A percentile compares a stretch with the other conserved stretches of the same genome.
These are phyloP conservation scores for Klebsormidium nitens DNA, from an alignment of 139 green algal genomes.

Conservation along the genomic window DNA sequence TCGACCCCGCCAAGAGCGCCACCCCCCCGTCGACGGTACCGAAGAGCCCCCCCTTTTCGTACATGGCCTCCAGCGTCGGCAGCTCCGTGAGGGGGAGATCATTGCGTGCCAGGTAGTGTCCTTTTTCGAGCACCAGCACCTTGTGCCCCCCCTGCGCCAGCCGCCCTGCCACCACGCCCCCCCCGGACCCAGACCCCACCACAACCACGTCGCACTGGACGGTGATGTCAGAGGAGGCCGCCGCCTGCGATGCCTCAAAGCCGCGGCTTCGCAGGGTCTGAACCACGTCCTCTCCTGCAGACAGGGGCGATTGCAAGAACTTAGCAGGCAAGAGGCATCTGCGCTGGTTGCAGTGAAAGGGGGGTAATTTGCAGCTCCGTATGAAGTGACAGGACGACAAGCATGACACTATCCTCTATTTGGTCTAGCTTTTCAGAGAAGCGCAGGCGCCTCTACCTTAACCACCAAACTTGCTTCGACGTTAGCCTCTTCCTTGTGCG, in stretches of 20 bases:
- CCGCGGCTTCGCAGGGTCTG: neutral
- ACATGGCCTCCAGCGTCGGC: slow-evolving; percentile 43
- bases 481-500: no score
- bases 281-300: neutral
- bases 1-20: slow-evolving; percentile 56
- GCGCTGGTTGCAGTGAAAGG: no score
- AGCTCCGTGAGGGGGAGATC: slow-evolving; percentile 32
- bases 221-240: slow-evolving; percentile 3
- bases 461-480: no score
- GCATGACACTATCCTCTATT: neutral
- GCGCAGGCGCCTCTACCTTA: neutral
- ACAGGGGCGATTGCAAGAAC: no score
- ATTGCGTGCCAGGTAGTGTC: slow-evolving; percentile 32
- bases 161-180: slow-evolving; percentile 17
- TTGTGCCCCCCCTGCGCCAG: slow-evolving; percentile 31
- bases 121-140: slow-evolving; percentile 68
- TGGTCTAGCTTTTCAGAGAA: neutral
- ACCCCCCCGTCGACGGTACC: slow-evolving; percentile 43
- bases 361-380: no score
- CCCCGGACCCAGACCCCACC: slow-evolving; percentile 17
- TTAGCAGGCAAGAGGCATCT: no score
- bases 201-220: slow-evolving; percentile 25
- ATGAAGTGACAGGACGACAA: slow-evolving; percentile 6
- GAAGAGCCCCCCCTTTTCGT: slow-evolving; percentile 49
- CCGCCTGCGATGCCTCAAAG: neutral